A percentile compares a stretch with the other conserved stretches of the same genome.
Evolutionary conservation across 208 protist species (phyloP).

Genomic region (Leishmania turanica): DNA sequence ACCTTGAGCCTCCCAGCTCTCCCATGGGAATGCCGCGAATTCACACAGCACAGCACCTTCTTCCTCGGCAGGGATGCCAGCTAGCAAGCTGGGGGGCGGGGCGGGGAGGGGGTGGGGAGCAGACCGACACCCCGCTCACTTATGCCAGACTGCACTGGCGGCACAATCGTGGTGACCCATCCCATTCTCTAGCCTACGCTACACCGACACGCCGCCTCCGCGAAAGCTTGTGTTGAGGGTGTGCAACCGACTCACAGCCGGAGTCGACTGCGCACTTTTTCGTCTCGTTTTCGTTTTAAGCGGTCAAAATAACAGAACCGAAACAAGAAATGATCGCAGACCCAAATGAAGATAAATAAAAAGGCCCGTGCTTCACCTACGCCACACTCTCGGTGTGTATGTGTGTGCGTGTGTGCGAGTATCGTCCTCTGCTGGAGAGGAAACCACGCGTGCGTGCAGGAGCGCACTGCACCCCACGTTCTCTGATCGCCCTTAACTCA

Average conservation of each 20-base stretch:
- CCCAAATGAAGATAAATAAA: background rate
- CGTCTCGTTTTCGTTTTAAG: background rate
- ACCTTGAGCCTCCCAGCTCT: background rate
- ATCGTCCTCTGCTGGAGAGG: background rate
- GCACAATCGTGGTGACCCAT: background rate
- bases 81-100: background rate
- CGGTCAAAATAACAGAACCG: background rate
- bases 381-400: background rate
- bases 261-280: background rate
- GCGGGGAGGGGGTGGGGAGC: background rate
- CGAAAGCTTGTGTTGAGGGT: background rate
- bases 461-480: background rate
- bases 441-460: background rate
- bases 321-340: background rate
- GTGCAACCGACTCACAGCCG: background rate
- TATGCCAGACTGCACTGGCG: background rate
- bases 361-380: background rate
- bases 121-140: background rate
- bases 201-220: background rate
- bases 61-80: background rate
- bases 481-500: background rate
- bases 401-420: background rate
- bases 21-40: background rate
- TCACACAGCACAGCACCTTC: background rate
- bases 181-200: background rate